Evolutionary conservation across 2,329 filamentous ascomycete genomes (phyloP).

Genomic region (Rutstroemia sp.): DNA sequence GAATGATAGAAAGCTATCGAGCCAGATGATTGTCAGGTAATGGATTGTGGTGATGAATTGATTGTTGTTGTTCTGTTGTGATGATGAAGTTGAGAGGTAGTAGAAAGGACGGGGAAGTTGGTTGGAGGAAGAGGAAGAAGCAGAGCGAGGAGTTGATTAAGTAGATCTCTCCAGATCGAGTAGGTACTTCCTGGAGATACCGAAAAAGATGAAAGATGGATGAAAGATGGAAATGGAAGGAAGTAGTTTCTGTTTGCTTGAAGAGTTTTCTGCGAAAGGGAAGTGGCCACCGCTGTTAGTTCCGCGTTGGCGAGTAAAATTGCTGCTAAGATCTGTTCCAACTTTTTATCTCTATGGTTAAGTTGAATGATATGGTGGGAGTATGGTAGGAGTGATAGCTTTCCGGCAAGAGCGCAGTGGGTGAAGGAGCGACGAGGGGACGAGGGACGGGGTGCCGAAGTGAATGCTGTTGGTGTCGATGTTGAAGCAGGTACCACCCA

Average conservation of each 20-base stretch:
- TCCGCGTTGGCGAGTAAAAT: too few relatives aligned
- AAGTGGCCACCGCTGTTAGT: too few relatives aligned
- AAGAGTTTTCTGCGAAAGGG: background rate
- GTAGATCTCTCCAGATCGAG: too few relatives aligned
- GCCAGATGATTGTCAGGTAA: slow-evolving; percentile 27
- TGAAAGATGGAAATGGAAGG: background rate
- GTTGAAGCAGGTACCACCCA: background rate
- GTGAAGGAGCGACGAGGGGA: too few relatives aligned
- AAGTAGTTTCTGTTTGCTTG: background rate
- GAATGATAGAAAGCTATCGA: slow-evolving; percentile 32
- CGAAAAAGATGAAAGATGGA: background rate
- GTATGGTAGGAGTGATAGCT: too few relatives aligned
- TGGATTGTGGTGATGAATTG: slow-evolving; percentile 22
- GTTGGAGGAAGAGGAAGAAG: background rate
- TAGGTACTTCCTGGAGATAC: too few relatives aligned
- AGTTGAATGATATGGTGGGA: too few relatives aligned
- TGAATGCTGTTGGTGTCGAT: background rate
- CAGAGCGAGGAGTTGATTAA: too few relatives aligned
- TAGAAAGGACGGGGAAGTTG: slow-evolving; percentile 3
- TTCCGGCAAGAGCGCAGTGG: too few relatives aligned
- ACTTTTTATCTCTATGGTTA: too few relatives aligned
- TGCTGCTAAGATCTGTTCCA: too few relatives aligned
- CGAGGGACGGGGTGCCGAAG: background rate
- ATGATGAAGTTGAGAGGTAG: slow-evolving; percentile 10
- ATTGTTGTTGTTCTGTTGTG: slow-evolving; percentile 19